These are phyloP conservation scores for Pleurotus tuoliensis DNA, from an alignment of 768 basidiomycete species.

Conservation along the genomic window DNA sequence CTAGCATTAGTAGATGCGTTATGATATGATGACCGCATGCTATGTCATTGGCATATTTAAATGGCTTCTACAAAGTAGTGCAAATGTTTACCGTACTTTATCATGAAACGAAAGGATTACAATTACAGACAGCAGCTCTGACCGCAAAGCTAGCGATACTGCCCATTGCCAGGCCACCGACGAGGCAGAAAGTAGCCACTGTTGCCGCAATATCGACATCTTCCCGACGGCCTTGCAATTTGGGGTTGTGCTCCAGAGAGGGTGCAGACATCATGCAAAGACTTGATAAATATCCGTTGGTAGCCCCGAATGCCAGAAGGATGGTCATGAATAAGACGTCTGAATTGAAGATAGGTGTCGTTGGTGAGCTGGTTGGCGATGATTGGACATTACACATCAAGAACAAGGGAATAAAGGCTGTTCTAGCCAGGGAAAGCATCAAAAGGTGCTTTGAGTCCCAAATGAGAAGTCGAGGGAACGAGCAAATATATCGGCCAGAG, in stretches of 20 bases:
- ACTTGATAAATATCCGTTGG: constrained; percentile 79
- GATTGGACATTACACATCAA: constrained; percentile 84
- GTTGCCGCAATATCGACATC: constrained; percentile 87
- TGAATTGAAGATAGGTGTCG: constrained; percentile 62
- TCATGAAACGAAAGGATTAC: constrained; percentile 59
- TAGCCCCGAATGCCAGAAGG: constrained; percentile 67
- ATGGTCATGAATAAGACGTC: constrained; percentile 75
- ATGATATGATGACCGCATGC: not conserved
- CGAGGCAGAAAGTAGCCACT: constrained; percentile 72
- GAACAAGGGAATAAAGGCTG: constrained; percentile 81
- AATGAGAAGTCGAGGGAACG: constrained; percentile 58
- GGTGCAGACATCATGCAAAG: constrained; percentile 81
- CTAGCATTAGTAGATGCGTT: not conserved
- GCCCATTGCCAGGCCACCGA: constrained; percentile 71
- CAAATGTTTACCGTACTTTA: not conserved
- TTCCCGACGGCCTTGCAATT: constrained; percentile 60
- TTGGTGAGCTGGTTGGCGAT: constrained; percentile 24
- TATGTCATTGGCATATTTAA: no score
- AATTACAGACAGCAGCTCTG: constrained; percentile 59
- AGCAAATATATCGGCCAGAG: constrained; percentile 63
- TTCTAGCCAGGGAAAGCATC: constrained; percentile 61
- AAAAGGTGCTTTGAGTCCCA: constrained; percentile 69
- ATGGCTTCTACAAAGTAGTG: no score
- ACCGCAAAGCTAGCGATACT: constrained; percentile 83
- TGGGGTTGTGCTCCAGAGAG: constrained; percentile 75